Evolutionary conservation across 305 asterid genomes (phyloP).

Genomic region (Fraxinus baroniana): DNA sequence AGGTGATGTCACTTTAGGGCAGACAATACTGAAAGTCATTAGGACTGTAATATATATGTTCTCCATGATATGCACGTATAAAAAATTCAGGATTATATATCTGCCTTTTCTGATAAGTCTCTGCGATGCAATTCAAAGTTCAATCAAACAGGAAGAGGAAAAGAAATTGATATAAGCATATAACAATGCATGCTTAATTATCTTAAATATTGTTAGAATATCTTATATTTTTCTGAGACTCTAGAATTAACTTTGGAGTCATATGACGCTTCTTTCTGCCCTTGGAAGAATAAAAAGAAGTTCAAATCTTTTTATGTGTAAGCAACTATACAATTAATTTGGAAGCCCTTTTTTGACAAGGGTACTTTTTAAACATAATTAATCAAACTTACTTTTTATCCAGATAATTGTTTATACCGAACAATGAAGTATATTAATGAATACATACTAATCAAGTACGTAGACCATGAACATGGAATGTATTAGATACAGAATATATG

Average conservation of each 20-base stretch:
- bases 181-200: background rate
- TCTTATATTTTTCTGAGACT: background rate
- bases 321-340: background rate
- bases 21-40: background rate
- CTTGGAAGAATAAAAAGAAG: background rate
- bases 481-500: background rate
- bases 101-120: background rate
- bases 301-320: background rate
- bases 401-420: background rate
- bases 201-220: background rate
- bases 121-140: background rate
- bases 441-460: background rate
- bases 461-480: background rate
- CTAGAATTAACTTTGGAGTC: background rate
- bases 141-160: background rate
- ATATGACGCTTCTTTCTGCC: background rate
- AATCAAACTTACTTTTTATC: background rate
- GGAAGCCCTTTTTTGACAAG: background rate
- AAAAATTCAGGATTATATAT: background rate
- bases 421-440: background rate
- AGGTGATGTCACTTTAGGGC: background rate
- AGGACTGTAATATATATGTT: background rate
- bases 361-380: too few relatives aligned
- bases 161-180: background rate
- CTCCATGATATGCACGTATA: background rate